These are phyloP conservation scores for Peronospora belbahrii DNA, from an alignment of 352 stramenopile genomes.

Conservation along the genomic window DNA sequence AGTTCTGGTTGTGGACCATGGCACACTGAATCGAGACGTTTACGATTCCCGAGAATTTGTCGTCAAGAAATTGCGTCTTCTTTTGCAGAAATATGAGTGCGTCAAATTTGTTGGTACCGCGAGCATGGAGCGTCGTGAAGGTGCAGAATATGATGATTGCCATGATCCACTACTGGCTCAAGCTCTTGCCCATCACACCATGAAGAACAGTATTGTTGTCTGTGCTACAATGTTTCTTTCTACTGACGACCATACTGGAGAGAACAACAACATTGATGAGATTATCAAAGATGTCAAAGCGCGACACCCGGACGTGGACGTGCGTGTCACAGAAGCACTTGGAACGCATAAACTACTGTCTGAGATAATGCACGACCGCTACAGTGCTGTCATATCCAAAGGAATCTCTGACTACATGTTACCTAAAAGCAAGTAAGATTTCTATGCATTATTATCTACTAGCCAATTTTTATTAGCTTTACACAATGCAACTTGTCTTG, in stretches of 20 bases:
- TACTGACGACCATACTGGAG: conserved; percentile 59
- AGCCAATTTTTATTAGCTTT: background rate
- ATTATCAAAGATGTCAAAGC: conserved; percentile 45
- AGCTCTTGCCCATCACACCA: conserved; percentile 56
- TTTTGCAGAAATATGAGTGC: conserved; percentile 27
- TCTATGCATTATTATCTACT: no score
- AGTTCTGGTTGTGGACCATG: conserved; percentile 73
- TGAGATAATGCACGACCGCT: conserved; percentile 61
- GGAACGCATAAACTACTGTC: conserved; percentile 55
- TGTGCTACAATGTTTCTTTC: conserved; percentile 74
- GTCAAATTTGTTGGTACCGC: conserved; percentile 46
- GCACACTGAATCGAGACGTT: conserved; percentile 61
- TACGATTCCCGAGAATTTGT: conserved; percentile 60
- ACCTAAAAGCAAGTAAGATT: conserved; percentile 4
- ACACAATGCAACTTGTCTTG: conserved; percentile 44
- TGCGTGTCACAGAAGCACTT: conserved; percentile 59
- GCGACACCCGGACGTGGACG: conserved; percentile 35
- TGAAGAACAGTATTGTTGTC: conserved; percentile 54
- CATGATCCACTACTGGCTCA: conserved; percentile 69
- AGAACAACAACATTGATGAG: conserved; percentile 70
- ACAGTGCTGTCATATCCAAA: conserved; percentile 28
- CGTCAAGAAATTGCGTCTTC: conserved; percentile 34
- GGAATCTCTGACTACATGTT: conserved; percentile 22
- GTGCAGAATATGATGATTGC: conserved; percentile 67
- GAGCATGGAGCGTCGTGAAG: conserved; percentile 75